Percentiles rank a stretch among this genome's conserved stretches.
Conservation (phyloP, 495 filamentous ascomycete species). For the Choiromyces venosus region DNA sequence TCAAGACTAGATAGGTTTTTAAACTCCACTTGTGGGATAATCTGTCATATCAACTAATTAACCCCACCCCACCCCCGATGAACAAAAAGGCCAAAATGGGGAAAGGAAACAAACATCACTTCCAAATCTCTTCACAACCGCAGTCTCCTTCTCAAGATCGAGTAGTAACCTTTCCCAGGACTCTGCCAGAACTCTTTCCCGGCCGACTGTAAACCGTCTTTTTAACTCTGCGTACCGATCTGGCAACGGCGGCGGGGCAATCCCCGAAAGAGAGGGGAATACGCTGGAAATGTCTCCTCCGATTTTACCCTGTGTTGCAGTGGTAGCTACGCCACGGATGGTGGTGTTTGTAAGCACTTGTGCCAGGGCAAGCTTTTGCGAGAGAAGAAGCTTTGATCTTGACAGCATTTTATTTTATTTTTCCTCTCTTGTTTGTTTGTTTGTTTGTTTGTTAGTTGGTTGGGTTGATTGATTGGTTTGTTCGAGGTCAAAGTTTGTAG, state of each 20-base stretch:
- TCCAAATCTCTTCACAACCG: constrained; percentile 46
- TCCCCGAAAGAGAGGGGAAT: constrained; percentile 73
- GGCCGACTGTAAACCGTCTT: constrained; percentile 54
- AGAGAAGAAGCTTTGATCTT: background rate
- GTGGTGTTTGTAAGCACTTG: no score
- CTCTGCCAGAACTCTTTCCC: constrained; percentile 55
- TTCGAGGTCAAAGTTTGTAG: no score
- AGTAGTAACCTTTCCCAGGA: constrained; percentile 67
- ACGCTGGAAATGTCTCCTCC: constrained; percentile 74
- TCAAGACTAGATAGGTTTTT: constrained; percentile 49
- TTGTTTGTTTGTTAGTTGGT: no score
- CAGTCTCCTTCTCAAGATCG: constrained; percentile 52
- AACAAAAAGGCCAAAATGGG: constrained; percentile 38
- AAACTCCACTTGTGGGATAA: constrained; percentile 60
- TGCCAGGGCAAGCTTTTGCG: background rate
- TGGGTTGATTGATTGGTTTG: no score
- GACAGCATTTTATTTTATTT: background rate
- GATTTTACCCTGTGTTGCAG: background rate
- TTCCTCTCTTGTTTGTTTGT: no score
- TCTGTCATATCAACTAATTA: constrained; percentile 40
- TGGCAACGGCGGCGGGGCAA: constrained; percentile 58
- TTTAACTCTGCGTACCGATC: constrained; percentile 75
- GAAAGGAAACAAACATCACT: constrained; percentile 45
- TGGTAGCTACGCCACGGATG: background rate
- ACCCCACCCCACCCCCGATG: constrained; percentile 30